Evolutionary conservation across 2,329 filamentous ascomycete species (phyloP).

Genomic region (Fusarium solani-melongenae): DNA sequence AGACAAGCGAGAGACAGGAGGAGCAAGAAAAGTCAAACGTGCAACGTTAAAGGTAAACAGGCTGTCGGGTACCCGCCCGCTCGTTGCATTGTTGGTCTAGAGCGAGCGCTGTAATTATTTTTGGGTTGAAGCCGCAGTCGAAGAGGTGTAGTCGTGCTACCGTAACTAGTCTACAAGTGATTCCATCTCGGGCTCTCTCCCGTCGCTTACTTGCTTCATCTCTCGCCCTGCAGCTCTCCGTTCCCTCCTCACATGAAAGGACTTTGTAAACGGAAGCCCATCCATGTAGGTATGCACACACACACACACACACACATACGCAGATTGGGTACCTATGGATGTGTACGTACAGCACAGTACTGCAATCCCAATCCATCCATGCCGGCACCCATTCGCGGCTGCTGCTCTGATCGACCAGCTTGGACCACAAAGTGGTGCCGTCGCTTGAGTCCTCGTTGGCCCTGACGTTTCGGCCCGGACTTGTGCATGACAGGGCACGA

Average conservation of each 20-base stretch:
- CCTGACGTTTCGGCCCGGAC: conserved; percentile 44
- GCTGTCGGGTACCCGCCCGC: conserved; percentile 3
- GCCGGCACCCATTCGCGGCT: not conserved
- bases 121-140: not conserved
- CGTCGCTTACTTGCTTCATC: conserved; percentile 22
- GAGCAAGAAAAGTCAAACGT: not conserved
- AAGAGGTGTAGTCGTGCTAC: not conserved
- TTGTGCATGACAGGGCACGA: conserved; percentile 40
- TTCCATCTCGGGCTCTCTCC: not conserved
- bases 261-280: not conserved
- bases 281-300: not conserved
- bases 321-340: not conserved
- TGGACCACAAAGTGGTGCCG: not conserved
- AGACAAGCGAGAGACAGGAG: not conserved
- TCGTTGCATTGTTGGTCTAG: not conserved
- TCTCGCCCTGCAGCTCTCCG: not conserved
- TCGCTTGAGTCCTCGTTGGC: conserved; percentile 1
- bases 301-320: too few species aligned
- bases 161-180: not conserved
- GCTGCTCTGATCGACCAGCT: conserved; percentile 1
- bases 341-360: not conserved
- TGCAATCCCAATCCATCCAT: not conserved
- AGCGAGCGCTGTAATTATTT: conserved; percentile 2
- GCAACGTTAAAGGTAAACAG: conserved; percentile 5
- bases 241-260: not conserved